These are phyloP conservation scores for Corchorus capsularis DNA, from an alignment of 345 rosid species.

Conservation along the genomic window DNA sequence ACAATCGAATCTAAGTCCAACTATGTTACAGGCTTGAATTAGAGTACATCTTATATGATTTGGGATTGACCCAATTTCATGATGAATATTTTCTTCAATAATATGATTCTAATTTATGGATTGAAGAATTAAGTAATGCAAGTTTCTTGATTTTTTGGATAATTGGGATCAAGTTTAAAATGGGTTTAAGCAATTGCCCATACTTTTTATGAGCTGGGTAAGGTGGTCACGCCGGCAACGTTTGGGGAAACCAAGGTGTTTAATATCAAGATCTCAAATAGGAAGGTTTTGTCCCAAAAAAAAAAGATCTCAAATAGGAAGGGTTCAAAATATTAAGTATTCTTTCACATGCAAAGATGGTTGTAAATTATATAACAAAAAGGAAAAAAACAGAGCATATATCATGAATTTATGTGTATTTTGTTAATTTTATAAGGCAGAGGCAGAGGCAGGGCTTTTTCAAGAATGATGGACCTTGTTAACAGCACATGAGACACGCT, in stretches of 20 bases:
- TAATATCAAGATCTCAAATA: not conserved
- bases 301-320: too few species aligned
- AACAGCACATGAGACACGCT: not conserved
- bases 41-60: not conserved
- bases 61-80: not conserved
- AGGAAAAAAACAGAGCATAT: too few species aligned
- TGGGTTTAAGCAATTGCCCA: not conserved
- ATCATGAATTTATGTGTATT: not conserved
- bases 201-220: not conserved
- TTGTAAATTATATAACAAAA: too few species aligned
- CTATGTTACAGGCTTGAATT: not conserved
- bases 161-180: not conserved
- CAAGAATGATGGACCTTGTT: not conserved
- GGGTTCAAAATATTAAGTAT: not conserved
- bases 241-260: constrained; percentile 14
- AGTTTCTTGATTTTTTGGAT: not conserved
- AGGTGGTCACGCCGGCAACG: constrained; percentile 7
- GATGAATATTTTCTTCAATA: not conserved
- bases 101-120: not conserved
- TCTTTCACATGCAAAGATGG: too few species aligned
- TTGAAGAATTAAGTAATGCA: not conserved
- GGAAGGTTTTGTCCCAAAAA: too few species aligned
- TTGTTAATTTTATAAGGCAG: too few species aligned
- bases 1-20: not conserved
- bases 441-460: not conserved